Percentiles rank a stretch among this genome's conserved stretches.
Conservation (phyloP, 257 asterid genomes). For the Nicotiana tomentosiformis region DNA sequence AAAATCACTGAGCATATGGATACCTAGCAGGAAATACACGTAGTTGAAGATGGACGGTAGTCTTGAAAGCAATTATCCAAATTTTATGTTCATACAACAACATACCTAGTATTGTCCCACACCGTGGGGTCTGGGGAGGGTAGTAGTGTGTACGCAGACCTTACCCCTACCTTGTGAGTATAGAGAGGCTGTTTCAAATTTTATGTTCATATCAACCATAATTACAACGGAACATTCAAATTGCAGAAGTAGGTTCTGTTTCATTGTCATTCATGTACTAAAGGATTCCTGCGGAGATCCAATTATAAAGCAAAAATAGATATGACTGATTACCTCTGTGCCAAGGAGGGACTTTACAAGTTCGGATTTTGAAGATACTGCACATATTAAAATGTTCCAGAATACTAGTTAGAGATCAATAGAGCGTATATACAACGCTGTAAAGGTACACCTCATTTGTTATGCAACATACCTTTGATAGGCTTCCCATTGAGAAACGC, state of each 20-base stretch:
- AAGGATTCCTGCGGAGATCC: background rate
- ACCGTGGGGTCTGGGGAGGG: too few species aligned
- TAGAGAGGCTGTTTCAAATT: background rate
- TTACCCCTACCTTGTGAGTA: too few species aligned
- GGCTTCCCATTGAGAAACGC: slow-evolving; percentile 71
- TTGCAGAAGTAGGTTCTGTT: background rate
- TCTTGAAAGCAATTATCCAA: background rate
- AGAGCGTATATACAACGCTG: background rate
- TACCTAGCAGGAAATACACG: background rate
- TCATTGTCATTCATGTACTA: background rate
- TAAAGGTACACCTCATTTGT: background rate
- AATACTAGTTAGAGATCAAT: background rate
- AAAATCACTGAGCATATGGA: background rate
- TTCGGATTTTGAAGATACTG: slow-evolving; percentile 76
- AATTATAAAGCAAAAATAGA: background rate
- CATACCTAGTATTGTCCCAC: too few species aligned
- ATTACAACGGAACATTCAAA: background rate
- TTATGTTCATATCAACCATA: background rate
- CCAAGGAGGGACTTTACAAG: slow-evolving; percentile 77
- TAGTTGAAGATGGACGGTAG: background rate
- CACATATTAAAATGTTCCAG: slow-evolving; percentile 14
- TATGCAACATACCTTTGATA: slow-evolving; percentile 43
- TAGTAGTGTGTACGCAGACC: too few species aligned
- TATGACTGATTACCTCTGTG: slow-evolving; percentile 51
- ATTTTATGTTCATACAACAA: background rate